Base-by-base conservation (phyloP, 2,329 filamentous ascomycete species). In the Colletotrichum brevisporum region DNA sequence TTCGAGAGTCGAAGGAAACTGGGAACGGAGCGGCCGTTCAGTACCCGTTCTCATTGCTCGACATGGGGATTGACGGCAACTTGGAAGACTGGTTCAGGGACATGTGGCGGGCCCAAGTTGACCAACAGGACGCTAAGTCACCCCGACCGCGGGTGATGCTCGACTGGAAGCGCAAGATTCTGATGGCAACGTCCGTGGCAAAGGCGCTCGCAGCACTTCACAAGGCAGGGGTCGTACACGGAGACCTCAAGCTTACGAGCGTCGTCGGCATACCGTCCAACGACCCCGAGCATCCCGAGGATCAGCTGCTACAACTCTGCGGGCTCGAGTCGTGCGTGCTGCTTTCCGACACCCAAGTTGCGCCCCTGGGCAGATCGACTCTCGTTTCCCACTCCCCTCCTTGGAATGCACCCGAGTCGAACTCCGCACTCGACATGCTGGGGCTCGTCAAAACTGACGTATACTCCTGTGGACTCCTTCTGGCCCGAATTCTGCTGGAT, bases 71-170 rank as follows among this genome's bases (percentile, higher is more conserved):
- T 13, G 21, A 2, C 5, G 54, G 54, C 21, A 57, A 57, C 27
- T 21, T 57, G 2, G 8, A 47, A 15, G 24, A 57, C n/a, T 57
- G 39, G 54, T 45, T 57, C 16, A 43, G 54, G 24, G 36, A 36
- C 21, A 57, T n/a, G 21, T 57, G 54, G 21, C 54, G 54, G 9
- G 21, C 18, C 36, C 13, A 47, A 55, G 52, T 10, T 55, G 16
- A 16, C 36, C 21, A 24, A 24, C 21, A 24, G 21, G 21, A 2
- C 21, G 21, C 21, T 2, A 24, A 24, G 2, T 24, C 21, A 24
- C 21, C 36, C 36, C 36, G 13, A 39, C 18, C 54, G 27, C 43
- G 12, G 27, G 10, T 31, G 15, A 39, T 45, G 9, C 6, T 57
- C 39, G n/a, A 36, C 18, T 57, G 54, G 54, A 16, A 16, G 31